These are phyloP conservation scores for Paradendryphiella salina DNA, from an alignment of 2,329 filamentous ascomycete species.

Conservation along the genomic window DNA sequence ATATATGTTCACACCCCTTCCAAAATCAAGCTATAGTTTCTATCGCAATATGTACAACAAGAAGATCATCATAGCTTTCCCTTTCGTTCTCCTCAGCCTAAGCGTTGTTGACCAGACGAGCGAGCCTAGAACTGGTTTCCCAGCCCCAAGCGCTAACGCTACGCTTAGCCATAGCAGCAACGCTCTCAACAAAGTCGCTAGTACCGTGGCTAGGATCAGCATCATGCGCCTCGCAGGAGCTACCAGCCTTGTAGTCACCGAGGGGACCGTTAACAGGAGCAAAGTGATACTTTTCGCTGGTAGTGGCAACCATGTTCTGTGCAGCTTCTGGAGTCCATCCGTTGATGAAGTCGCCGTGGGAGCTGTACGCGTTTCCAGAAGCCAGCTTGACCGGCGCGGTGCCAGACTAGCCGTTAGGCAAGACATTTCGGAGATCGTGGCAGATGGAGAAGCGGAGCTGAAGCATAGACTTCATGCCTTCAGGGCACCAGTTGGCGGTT, in stretches of 20 bases:
- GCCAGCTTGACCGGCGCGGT: conserved; percentile 51
- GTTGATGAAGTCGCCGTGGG: conserved; percentile 56
- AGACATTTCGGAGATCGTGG: conserved; percentile 51
- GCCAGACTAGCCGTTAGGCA: conserved; percentile 53
- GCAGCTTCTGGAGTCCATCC: conserved; percentile 52
- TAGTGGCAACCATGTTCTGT: conserved; percentile 49
- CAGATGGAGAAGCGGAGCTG: conserved; percentile 55
- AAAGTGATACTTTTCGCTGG: conserved; percentile 44
- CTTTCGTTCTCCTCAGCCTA: not conserved
- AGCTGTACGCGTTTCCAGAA: conserved; percentile 48
- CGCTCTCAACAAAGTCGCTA: conserved; percentile 48
- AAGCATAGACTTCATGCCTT: conserved; percentile 52
- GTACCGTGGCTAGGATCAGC: conserved; percentile 50
- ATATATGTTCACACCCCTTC: not conserved
- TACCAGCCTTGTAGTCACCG: conserved; percentile 18
- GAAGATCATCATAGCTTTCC: not conserved
- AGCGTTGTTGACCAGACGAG: conserved; percentile 3
- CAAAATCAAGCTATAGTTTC: not conserved
- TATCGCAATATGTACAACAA: conserved; percentile 7
- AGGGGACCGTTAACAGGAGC: conserved; percentile 41
- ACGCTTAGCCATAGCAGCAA: conserved; percentile 31
- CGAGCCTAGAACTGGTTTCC: conserved; percentile 22
- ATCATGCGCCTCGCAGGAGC: conserved; percentile 47
- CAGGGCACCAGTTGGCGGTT: conserved; percentile 48
- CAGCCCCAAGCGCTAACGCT: conserved; percentile 22